Percentiles rank a stretch among this genome's conserved stretches.
phyloP scores from a whole-genome alignment of 2,329 filamentous ascomycete species.

The Epichloe bromicola region DNA sequence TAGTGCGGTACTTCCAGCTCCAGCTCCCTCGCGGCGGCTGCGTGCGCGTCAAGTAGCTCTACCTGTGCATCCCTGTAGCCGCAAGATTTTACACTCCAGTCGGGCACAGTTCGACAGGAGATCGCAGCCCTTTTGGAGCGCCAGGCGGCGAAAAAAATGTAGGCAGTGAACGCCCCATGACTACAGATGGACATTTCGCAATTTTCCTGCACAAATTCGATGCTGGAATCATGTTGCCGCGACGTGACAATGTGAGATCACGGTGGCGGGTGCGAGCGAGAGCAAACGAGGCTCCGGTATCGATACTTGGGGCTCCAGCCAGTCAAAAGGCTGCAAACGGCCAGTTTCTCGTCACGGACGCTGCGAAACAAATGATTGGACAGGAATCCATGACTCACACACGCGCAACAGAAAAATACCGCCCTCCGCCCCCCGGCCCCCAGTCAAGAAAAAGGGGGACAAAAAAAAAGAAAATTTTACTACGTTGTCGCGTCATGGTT shows the following conservation, averaged over 20 bases:
- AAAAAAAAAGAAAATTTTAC: constrained; percentile 8
- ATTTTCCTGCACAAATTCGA: neutral
- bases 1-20: constrained; percentile 23
- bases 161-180: too few species aligned
- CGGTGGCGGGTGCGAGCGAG: neutral
- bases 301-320: constrained; percentile 15
- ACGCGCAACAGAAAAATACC: constrained; percentile 3
- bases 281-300: constrained; percentile 4
- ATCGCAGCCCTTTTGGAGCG: neutral
- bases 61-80: constrained; percentile 17
- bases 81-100: constrained; percentile 17
- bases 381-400: constrained; percentile 17
- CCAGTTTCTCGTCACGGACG: constrained; percentile 15
- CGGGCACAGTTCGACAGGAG: neutral
- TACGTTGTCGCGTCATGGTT: constrained; percentile 5
- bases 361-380: constrained; percentile 13
- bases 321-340: constrained; percentile 20
- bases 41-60: constrained; percentile 15
- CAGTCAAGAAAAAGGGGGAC: neutral
- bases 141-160: neutral
- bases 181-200: neutral
- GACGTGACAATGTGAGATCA: neutral
- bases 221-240: neutral
- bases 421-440: neutral
- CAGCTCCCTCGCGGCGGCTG: constrained; percentile 11